Percentiles rank a stretch among this genome's conserved stretches.
These are phyloP conservation scores for Cryptococcus floricola DNA, from an alignment of 1,284 basidiomycete species.

Conservation along the genomic window DNA sequence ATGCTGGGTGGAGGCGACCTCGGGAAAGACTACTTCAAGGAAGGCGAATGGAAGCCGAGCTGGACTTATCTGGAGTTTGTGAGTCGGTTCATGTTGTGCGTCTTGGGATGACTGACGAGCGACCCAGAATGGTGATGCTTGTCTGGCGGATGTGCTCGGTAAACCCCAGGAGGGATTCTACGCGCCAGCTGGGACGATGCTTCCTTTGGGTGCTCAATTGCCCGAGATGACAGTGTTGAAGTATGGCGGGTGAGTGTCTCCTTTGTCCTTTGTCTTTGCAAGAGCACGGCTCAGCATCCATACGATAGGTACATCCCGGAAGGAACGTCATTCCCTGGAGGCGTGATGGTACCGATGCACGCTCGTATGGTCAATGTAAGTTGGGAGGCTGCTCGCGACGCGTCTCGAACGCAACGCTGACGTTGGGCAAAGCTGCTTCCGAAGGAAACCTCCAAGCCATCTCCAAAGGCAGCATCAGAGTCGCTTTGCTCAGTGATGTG, in stretches of 20 bases:
- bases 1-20: slow-evolving; percentile 17
- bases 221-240: slow-evolving; percentile 35
- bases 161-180: slow-evolving; percentile 29
- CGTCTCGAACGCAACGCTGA: too few species aligned
- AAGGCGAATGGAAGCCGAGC: slow-evolving; percentile 29
- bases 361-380: slow-evolving; percentile 35
- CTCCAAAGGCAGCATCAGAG: neutral
- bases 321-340: slow-evolving; percentile 39
- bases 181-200: slow-evolving; percentile 34
- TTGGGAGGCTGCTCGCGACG: neutral
- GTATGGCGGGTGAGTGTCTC: slow-evolving; percentile 25
- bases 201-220: slow-evolving; percentile 32
- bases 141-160: slow-evolving; percentile 28
- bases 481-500: neutral
- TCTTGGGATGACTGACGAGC: too few species aligned
- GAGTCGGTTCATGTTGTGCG: slow-evolving; percentile 2
- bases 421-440: neutral
- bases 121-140: slow-evolving; percentile 30
- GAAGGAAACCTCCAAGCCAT: neutral
- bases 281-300: too few species aligned
- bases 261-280: too few species aligned
- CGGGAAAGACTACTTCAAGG: slow-evolving; percentile 20
- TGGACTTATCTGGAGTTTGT: slow-evolving; percentile 37
- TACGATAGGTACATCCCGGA: slow-evolving; percentile 24
- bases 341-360: slow-evolving; percentile 36